A percentile compares a stretch with the other conserved stretches of the same genome.
phyloP scores from a whole-genome alignment of 2,329 filamentous ascomycete genomes.

The Leptographium flavum region DNA sequence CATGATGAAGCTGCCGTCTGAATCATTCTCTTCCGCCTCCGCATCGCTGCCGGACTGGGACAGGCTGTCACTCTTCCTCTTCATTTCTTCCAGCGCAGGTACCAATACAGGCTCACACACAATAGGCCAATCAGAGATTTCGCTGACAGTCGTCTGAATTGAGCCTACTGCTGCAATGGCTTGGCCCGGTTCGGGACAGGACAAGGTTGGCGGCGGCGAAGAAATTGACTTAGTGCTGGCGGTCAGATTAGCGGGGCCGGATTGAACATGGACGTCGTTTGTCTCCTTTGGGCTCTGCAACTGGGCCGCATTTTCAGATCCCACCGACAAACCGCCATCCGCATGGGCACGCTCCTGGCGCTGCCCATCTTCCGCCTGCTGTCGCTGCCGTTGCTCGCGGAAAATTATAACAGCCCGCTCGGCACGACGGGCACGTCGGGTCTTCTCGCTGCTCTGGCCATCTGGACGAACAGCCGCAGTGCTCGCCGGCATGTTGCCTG shows the following conservation, averaged over 20 bases:
- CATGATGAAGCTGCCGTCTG: constrained; percentile 11
- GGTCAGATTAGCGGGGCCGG: constrained; percentile 2
- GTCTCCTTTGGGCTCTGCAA: not conserved
- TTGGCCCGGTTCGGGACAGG: not conserved
- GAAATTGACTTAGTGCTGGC: not conserved
- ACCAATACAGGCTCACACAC: not conserved
- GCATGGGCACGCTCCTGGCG: constrained; percentile 5
- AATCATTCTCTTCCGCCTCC: constrained; percentile 8
- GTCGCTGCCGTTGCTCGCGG: constrained; percentile 8
- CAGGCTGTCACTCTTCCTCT: constrained; percentile 1
- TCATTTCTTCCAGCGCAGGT: constrained; percentile 6
- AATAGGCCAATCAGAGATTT: not conserved
- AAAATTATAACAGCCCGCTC: constrained; percentile 10
- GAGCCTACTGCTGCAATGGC: not conserved
- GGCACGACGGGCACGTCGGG: constrained; percentile 9
- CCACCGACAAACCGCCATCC: not conserved
- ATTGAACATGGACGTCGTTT: constrained; percentile 3
- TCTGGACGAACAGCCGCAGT: no score
- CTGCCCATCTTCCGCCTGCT: constrained; percentile 6
- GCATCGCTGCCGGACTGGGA: constrained; percentile 4
- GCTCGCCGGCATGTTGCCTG: not conserved
- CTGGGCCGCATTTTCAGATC: not conserved
- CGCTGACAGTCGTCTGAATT: not conserved
- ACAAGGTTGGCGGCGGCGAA: not conserved
- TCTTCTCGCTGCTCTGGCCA: not conserved